Evolutionary conservation across 1,139 yeast species (phyloP), one percentile per base, ranked within the genome.

Genomic region (Protomyces pachydermus): DNA sequence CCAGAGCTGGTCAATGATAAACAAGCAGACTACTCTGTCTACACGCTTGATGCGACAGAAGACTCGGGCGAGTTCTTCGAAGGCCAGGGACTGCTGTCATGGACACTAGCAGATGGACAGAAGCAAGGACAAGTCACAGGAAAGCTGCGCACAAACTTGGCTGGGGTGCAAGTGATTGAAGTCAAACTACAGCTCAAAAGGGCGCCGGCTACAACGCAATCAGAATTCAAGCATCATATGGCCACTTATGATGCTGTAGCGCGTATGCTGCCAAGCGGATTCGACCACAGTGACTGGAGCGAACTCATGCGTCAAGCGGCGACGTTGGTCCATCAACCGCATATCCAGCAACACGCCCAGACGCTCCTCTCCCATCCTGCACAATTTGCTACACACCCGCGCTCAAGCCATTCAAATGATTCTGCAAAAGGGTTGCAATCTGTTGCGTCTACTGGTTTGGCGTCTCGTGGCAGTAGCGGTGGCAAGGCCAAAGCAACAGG

Each of bases 41-140:
- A 58, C 53, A 52, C 62, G 10, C 62, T 58, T 34, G 62, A 58
- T 42, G 62, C 62, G 37, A 58, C 56, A 3, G 62, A 58, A 52
- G 62, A 50, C 10, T 23, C 54, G 32, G 62, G 42, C 10, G 62
- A 58, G 34, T 37, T 58, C 9, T 58, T 50, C 23, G 62, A 58
- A 42, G 62, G 62, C 8, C 62, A 58, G 45, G 62, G 62, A 14
- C 46, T 58, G 12, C 37, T 58, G 16, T 58, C 62, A 3, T 58
- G 62, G 62, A 55, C 50, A 23, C 28, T 58, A 14, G 53, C 56
- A 6, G 52, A 51, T 25, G 52, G 52, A 1, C 55, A 28, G 28
- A 55, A 42, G 8, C 56, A 39, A 25, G 52, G 56, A 18, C 53
- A 58, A 25, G 53, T 52, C 45, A 55, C 54, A 8, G 54, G 56